Evolutionary conservation across 345 rosid species (phyloP), one percentile per base, ranked within the genome.

Genomic region (Luvunga scandens): DNA sequence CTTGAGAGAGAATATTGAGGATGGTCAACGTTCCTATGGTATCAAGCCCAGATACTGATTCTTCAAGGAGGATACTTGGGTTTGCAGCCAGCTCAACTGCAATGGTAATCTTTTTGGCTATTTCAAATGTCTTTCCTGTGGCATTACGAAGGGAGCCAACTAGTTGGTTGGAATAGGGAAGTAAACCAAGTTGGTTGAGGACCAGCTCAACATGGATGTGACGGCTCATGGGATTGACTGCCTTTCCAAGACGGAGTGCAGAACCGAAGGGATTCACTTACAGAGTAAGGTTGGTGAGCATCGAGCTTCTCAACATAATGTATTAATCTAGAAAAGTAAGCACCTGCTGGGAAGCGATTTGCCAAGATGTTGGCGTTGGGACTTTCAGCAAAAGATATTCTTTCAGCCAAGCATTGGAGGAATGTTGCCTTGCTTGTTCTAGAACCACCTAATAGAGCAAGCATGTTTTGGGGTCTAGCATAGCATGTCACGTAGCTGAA

Each of bases 191-290:
- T 75, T 82, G 83, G 76, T 66, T n/a, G 39, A 80, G 84, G 50
- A 77, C 85, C 18, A 85, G 69, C 73, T 85, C 83, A 48, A 82
- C 85, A 79, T 82, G 85, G 75, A 80, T 82, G 50, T 19, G 27
- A 25, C 21, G 56, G 59, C 27, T 62, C 28, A 27, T 45, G 9
- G 78, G 45, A 68, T 65, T 75, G 36, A 80, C 66, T 22, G 61
- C 66, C 71, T 78, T 39, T 66, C 81, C 81, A 16, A 82, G 81
- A 50, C 73, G 78, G 53, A 82, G 83, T 66, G 80, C 82, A 21
- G 83, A 85, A 85, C 56, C 80, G 85, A 73, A 82, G 83, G 59
- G 87, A 82, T 72, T 85, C 87, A 38, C 76, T 67, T n/a, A 85
- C 75, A 31, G 85, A 60, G 64, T 70, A 82, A 64, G 83, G 80